Conservation (phyloP, 1,284 basidiomycete species). For the Cryptococcus floricola region DNA sequence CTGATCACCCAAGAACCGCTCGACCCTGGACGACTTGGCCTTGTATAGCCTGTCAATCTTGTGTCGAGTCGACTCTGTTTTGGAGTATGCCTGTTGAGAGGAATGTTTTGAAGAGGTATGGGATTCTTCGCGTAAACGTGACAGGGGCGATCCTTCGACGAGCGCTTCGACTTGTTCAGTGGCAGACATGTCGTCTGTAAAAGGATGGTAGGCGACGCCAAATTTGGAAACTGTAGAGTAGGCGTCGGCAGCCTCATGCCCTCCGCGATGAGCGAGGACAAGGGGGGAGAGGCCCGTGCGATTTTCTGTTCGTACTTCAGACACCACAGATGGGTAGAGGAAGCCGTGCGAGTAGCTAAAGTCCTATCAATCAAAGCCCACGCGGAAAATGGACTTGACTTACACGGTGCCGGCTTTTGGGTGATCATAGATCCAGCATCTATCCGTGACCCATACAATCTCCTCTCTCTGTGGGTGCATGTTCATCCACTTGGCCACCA, state of each 20-base stretch:
- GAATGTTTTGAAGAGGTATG: not conserved
- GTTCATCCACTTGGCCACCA: slow-evolving; percentile 87
- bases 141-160: slow-evolving; percentile 67
- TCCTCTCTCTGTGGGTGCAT: slow-evolving; percentile 74
- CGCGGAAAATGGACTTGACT: slow-evolving; percentile 37
- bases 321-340: slow-evolving; percentile 87
- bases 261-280: slow-evolving; percentile 21
- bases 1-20: slow-evolving; percentile 59
- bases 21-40: slow-evolving; percentile 45
- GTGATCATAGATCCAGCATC: slow-evolving; percentile 98
- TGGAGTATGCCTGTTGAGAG: slow-evolving; percentile 4
- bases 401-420: slow-evolving; percentile 87
- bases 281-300: slow-evolving; percentile 22
- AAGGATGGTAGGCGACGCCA: slow-evolving; percentile 71
- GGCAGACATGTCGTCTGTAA: slow-evolving; percentile 60
- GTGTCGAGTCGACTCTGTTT: slow-evolving; percentile 14
- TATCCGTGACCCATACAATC: slow-evolving; percentile 85
- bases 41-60: slow-evolving; percentile 54
- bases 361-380: not conserved
- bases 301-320: slow-evolving; percentile 57
- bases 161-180: slow-evolving; percentile 82
- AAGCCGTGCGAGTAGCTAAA: slow-evolving; percentile 87
- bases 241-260: slow-evolving; percentile 50
- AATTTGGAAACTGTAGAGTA: slow-evolving; percentile 85
- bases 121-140: slow-evolving; percentile 13